Evolutionary conservation across 768 basidiomycete species (phyloP), one percentile per base, ranked within the genome.

Genomic region (Lepiota brunneoincarnata): DNA sequence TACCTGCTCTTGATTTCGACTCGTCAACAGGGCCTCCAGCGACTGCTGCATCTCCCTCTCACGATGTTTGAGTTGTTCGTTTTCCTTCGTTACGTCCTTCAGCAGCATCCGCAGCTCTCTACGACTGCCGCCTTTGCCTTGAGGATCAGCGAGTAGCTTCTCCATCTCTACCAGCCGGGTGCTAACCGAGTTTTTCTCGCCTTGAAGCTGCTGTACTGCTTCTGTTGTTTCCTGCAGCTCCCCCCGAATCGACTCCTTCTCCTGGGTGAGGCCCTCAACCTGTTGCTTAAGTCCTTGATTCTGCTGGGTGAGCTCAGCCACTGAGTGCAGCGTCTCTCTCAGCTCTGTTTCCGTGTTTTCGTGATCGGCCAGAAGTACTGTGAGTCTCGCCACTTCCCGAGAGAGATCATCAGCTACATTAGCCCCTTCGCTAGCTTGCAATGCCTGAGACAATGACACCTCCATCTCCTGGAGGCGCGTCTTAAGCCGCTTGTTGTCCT

Each of bases 31-130:
- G 10, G 73, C 53, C 36, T 66, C 67, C 43, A 73, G 72, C 2
- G 71, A 69, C 31, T 62, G 59, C 26, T 74, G 62, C 67, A 70
- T 71, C 39, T 71, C 61, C 40, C 75, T 65, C 20, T 72, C 56
- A 28, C 70, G 63, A 3, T 53, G 54, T 55, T 75, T 75, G 38
- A 75, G 62, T 2, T 35, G 49, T 49, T 76, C 72, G 48, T 76
- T 76, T 62, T 76, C 74, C 48, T 65, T 64, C 9, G 75, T 75
- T 18, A 73, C 67, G 48, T 75, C 72, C 17, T 60, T 59, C 56
- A 76, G 64, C 31, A 75, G 54, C 14, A 76, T 64, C 48, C 67
- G 67, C 56, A 74, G 49, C 52, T 75, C 72, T 21, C 67, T 62
- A 37, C 64, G 63, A 51, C 67, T 72, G 1, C 66, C 59, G 28